These are phyloP conservation scores for Pseudogymnoascus sp. DNA, from an alignment of 2,329 filamentous ascomycete species.

Conservation along the genomic window DNA sequence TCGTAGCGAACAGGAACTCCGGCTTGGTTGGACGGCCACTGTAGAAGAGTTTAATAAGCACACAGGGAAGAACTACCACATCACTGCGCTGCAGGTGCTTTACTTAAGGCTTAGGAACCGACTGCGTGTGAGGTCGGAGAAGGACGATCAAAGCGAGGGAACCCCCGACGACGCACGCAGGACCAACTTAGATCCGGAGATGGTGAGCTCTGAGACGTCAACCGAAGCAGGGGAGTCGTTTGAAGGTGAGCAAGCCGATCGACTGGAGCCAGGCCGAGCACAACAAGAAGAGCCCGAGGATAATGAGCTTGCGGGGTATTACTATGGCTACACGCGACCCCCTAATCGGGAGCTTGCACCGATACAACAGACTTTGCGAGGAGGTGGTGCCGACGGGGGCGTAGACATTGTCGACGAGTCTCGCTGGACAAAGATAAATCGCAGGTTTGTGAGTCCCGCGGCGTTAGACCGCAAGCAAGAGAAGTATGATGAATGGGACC, in stretches of 20 bases:
- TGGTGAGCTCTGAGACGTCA: not conserved
- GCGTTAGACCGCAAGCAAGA: constrained; percentile 82
- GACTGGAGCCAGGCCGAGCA: not conserved
- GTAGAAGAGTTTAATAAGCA: not conserved
- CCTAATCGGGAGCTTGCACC: not conserved
- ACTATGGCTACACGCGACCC: not conserved
- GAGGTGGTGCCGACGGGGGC: not conserved
- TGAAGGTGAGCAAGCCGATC: not conserved
- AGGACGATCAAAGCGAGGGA: not conserved
- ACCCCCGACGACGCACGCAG: not conserved
- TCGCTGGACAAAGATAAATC: constrained; percentile 88
- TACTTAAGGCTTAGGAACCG: not conserved
- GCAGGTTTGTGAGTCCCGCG: constrained; percentile 81
- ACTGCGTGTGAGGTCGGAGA: not conserved
- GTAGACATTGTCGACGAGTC: constrained; percentile 45
- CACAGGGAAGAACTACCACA: not conserved
- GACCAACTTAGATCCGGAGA: not conserved
- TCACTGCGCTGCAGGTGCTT: constrained; percentile 1
- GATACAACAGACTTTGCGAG: not conserved
- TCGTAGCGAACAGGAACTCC: not conserved
- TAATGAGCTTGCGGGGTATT: not conserved
- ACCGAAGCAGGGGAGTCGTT: not conserved
- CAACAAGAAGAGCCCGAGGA: not conserved
- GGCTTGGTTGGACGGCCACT: constrained; percentile 1
- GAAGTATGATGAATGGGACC: constrained; percentile 81